phyloP scores from a whole-genome alignment of 1,284 basidiomycete species.

The Heterobasidion parviporum region DNA sequence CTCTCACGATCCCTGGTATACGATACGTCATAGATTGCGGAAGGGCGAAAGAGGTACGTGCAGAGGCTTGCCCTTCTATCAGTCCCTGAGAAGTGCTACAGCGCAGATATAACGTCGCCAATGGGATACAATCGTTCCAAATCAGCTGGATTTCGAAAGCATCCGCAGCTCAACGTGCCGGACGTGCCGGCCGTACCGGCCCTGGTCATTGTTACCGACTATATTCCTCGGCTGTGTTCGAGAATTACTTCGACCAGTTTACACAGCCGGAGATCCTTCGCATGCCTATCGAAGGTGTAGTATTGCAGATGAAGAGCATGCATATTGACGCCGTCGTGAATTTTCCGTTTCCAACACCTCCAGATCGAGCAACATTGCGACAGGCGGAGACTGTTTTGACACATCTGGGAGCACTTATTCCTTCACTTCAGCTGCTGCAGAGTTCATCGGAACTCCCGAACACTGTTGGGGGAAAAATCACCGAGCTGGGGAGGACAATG shows the following conservation, averaged over 20 bases:
- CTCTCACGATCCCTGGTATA: constrained; percentile 72
- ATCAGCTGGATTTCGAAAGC: constrained; percentile 75
- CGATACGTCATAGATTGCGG: constrained; percentile 73
- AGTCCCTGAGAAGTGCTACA: constrained; percentile 12
- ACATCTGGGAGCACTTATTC: constrained; percentile 77
- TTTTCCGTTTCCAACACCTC: constrained; percentile 98
- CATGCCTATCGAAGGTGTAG: constrained; percentile 95
- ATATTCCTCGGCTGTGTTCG: constrained; percentile 74
- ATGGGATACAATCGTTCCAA: constrained; percentile 66
- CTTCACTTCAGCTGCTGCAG: constrained; percentile 23
- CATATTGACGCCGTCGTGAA: constrained; percentile 95
- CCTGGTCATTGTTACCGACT: constrained; percentile 77
- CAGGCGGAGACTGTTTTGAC: constrained; percentile 80
- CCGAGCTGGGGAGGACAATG: constrained; percentile 87
- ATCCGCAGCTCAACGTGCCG: constrained; percentile 64
- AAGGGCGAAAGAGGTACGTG: constrained; percentile 75
- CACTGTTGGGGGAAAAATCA: constrained; percentile 58
- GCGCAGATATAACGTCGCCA: constrained; percentile 50
- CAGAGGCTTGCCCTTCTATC: background rate
- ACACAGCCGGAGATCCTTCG: constrained; percentile 89
- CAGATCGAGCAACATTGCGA: constrained; percentile 71
- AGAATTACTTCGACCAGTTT: constrained; percentile 87
- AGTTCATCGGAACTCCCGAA: constrained; percentile 9
- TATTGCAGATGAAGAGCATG: constrained; percentile 99
- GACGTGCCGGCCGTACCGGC: constrained; percentile 71